A percentile compares a stretch with the other conserved stretches of the same genome.
These are phyloP conservation scores for Nasturtium officinale DNA, from an alignment of 345 rosid genomes.

Conservation along the genomic window DNA sequence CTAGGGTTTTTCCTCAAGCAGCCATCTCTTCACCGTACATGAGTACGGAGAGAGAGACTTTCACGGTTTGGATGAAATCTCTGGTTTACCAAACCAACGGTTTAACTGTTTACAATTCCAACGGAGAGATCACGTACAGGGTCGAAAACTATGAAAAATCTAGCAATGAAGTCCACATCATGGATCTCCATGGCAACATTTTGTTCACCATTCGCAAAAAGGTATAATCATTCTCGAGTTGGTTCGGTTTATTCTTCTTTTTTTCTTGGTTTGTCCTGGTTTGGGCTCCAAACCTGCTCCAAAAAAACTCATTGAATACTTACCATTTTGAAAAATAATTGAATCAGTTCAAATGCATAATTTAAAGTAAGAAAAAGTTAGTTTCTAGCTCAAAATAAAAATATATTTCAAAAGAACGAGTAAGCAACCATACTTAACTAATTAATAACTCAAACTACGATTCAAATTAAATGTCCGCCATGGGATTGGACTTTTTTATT, in stretches of 20 bases:
- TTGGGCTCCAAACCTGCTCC: background rate
- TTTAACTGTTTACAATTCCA: conserved; percentile 61
- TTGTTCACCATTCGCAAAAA: conserved; percentile 56
- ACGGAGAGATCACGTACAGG: conserved; percentile 57
- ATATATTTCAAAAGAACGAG: background rate
- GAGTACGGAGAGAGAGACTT: conserved; percentile 50
- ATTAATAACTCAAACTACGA: background rate
- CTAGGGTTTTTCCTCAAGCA: conserved; percentile 56
- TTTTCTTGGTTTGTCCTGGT: background rate
- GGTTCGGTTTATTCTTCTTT: background rate
- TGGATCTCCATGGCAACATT: conserved; percentile 64
- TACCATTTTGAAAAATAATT: background rate
- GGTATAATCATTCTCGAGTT: conserved; percentile 22
- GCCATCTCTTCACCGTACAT: conserved; percentile 36
- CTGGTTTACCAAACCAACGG: conserved; percentile 62
- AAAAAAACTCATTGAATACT: background rate
- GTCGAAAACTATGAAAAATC: conserved; percentile 65
- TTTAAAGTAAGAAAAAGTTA: background rate
- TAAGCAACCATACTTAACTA: background rate
- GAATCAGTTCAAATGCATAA: background rate
- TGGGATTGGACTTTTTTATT: background rate
- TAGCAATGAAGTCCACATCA: conserved; percentile 54
- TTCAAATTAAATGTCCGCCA: background rate
- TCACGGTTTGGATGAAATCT: conserved; percentile 78
- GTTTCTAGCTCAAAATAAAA: conserved; percentile 16